Conservation (phyloP, 2,329 filamentous ascomycete species). For the Huntiella moniliformis region DNA sequence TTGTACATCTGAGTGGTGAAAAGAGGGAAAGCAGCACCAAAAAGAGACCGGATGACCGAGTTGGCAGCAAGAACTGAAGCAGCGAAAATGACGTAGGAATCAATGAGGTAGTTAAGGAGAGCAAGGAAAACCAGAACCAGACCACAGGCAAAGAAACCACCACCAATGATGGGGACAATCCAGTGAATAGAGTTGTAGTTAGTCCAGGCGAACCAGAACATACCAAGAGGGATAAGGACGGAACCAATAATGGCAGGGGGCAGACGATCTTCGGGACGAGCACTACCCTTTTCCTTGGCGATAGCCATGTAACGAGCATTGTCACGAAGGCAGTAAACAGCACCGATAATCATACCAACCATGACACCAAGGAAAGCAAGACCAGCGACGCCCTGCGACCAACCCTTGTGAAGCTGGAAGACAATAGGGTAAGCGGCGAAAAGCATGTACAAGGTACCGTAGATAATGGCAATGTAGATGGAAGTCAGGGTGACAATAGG, state of each 20-base stretch:
- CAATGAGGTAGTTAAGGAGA: slow-evolving; percentile 48
- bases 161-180: slow-evolving; percentile 29
- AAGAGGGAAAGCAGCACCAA: slow-evolving; percentile 54
- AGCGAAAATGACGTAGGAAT: slow-evolving; percentile 56
- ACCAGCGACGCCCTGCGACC: slow-evolving; percentile 37
- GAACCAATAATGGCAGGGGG: slow-evolving; percentile 41
- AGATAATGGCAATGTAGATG: slow-evolving; percentile 44
- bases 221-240: slow-evolving; percentile 36
- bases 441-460: slow-evolving; percentile 35
- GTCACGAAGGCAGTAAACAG: slow-evolving; percentile 31
- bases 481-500: slow-evolving; percentile 46
- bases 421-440: slow-evolving; percentile 41
- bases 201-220: slow-evolving; percentile 51
- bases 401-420: slow-evolving; percentile 38
- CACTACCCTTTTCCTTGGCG: slow-evolving; percentile 31
- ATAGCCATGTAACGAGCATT: slow-evolving; percentile 33
- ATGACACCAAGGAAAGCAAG: slow-evolving; percentile 46
- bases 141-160: slow-evolving; percentile 33
- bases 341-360: slow-evolving; percentile 41
- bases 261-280: slow-evolving; percentile 44
- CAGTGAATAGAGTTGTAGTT: slow-evolving; percentile 37
- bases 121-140: slow-evolving; percentile 47
- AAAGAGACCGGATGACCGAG: slow-evolving; percentile 50
- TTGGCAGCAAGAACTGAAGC: slow-evolving; percentile 58
- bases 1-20: slow-evolving; percentile 44